phyloP scores from a whole-genome alignment of 345 rosid species.

The Citrus reticulata region DNA sequence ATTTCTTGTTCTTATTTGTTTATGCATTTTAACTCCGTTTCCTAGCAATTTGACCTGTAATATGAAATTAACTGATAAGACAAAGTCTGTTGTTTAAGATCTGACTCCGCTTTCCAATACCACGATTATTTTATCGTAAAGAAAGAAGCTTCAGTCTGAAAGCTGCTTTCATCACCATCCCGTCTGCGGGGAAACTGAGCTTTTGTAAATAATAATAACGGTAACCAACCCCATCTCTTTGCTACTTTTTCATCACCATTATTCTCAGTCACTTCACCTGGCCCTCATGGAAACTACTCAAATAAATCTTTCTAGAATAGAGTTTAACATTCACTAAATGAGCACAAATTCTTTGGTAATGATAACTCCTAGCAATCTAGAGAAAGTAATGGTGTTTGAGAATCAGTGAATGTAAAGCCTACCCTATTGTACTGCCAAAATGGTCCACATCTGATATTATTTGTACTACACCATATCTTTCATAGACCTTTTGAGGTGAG shows the following conservation, averaged over 20 bases:
- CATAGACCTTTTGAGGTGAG: background rate
- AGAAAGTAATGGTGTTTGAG: background rate
- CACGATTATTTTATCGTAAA: conserved; percentile 28
- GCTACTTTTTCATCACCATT: conserved; percentile 22
- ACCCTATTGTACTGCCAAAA: background rate
- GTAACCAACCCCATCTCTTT: conserved; percentile 8
- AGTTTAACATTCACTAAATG: background rate
- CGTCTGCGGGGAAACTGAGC: conserved; percentile 20
- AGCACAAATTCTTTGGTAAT: background rate
- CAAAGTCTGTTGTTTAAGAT: conserved; percentile 18
- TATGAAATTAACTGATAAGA: conserved; percentile 22
- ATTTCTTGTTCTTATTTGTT: background rate
- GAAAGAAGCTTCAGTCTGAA: conserved; percentile 32
- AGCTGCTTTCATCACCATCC: conserved; percentile 27
- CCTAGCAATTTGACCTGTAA: conserved; percentile 6
- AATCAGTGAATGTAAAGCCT: background rate
- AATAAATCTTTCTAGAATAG: background rate
- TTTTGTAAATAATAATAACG: conserved; percentile 6
- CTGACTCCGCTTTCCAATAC: conserved; percentile 37
- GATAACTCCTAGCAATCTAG: background rate
- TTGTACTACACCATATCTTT: background rate
- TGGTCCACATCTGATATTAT: background rate
- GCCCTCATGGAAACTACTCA: background rate
- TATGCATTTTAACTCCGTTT: background rate
- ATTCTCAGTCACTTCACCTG: conserved; percentile 22